phyloP scores from a whole-genome alignment of 805 yeast species.

The Henningerozyma blattae region DNA sequence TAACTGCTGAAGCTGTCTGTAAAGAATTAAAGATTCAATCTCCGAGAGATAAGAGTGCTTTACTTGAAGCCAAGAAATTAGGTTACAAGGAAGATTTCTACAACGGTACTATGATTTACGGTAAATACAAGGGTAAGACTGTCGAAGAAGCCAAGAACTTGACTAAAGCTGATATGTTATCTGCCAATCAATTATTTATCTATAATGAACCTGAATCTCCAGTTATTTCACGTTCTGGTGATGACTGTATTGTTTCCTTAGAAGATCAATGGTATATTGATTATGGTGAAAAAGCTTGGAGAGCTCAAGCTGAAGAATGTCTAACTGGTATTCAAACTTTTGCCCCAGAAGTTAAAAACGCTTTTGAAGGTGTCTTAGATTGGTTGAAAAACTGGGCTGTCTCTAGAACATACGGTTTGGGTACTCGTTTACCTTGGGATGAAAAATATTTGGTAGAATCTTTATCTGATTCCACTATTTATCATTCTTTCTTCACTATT shows the following conservation, averaged over 20 bases:
- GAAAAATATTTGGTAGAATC: conserved; percentile 86
- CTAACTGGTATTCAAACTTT: conserved; percentile 65
- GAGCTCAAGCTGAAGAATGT: conserved; percentile 66
- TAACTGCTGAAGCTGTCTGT: conserved; percentile 74
- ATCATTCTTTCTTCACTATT: conserved; percentile 90
- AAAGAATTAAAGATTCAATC: conserved; percentile 85
- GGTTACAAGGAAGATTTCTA: conserved; percentile 97
- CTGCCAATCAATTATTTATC: conserved; percentile 66
- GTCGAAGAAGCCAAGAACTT: conserved; percentile 87
- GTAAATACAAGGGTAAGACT: conserved; percentile 76
- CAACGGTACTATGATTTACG: conserved; percentile 71
- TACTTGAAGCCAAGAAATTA: conserved; percentile 85
- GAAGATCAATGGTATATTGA: conserved; percentile 99
- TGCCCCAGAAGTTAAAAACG: conserved; percentile 74
- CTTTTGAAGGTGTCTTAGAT: conserved; percentile 85
- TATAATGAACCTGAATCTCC: conserved; percentile 90
- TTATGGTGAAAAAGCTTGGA: conserved; percentile 93
- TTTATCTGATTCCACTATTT: conserved; percentile 88
- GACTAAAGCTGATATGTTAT: conserved; percentile 73
- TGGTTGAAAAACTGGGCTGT: conserved; percentile 99
- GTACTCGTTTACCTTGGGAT: conserved; percentile 96
- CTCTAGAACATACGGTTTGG: conserved; percentile 91
- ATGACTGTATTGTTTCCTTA: conserved; percentile 88
- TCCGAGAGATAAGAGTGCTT: conserved; percentile 79
- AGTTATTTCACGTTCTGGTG: conserved; percentile 92